Base-by-base conservation (phyloP, 345 rosid genomes). In the Nephelium lappaceum region DNA sequence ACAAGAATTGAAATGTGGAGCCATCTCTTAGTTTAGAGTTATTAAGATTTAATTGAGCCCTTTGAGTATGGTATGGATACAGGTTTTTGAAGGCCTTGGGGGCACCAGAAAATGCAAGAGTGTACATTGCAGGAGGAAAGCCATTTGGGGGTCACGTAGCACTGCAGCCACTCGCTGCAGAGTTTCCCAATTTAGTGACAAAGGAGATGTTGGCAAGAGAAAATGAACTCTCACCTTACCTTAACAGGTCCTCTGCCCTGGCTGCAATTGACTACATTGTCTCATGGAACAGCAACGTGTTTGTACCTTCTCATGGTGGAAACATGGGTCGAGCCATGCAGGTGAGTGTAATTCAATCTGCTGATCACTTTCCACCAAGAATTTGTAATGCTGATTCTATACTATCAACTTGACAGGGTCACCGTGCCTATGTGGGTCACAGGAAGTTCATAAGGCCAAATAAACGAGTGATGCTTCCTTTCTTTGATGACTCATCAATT, bases 241-340 rank as follows among this genome's bases (percentile, higher is more conserved):
- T 77, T 66, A 88, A 89, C 66, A 88, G 87, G 74, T 84, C 93
- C 49, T 88, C 95, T 12, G 88, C 90, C 72, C 80, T 92, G 53
- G 92, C 95, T 53, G 98, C 95, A 7, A 73, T 94, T 11, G 97
- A 94, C 79, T 93, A 88, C 81, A 88, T 93, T 4, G 87, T 93
- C 47, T 86, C 95, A 23, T 79, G 92, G 23, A 89, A 86, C 88
- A 89, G 97, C 71, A 84, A 92, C 72, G 89, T 94, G 21, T 94
- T 92, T 41, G 58, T 94, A 69, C 95, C 95, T 61, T 94, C 98
- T 14, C 94, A 92, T 76, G 98, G 98, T 0, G 97, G 98, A 82
- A 94, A 94, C 89, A 91, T 94, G 93, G 98, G 83, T 21, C 82
- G 92, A 69, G 79, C 93, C 63, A 84, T 93, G 91, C 91, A 86